Conservation (phyloP, 768 basidiomycete species). For the Xerocomellus chrysenteron region DNA sequence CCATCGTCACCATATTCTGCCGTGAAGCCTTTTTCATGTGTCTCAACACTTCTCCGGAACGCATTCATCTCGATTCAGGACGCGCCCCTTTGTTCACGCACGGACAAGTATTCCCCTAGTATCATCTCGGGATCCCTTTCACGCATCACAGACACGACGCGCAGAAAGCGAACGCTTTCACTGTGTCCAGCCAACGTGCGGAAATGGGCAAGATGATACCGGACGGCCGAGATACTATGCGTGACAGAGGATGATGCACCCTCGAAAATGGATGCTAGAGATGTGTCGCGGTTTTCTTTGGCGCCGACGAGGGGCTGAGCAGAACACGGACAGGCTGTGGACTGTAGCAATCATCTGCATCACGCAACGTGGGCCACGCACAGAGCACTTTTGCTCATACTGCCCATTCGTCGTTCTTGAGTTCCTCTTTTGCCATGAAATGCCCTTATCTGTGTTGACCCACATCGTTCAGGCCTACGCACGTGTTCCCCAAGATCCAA, state of each 20-base stretch:
- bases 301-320: conserved; percentile 35
- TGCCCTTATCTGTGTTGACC: conserved; percentile 20
- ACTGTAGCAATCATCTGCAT: conserved; percentile 2
- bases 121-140: conserved; percentile 53
- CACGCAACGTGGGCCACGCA: conserved; percentile 33
- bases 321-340: conserved; percentile 37
- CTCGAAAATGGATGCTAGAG: conserved; percentile 39
- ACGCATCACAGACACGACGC: conserved; percentile 15
- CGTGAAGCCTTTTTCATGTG: conserved; percentile 38
- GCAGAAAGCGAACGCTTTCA: conserved; percentile 29
- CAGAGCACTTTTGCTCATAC: conserved; percentile 29
- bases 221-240: conserved; percentile 45
- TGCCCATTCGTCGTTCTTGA: conserved; percentile 33
- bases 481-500: conserved; percentile 41
- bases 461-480: conserved; percentile 35
- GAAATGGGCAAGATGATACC: conserved; percentile 48
- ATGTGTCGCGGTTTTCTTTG: conserved; percentile 45
- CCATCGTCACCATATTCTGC: conserved; percentile 28
- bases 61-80: conserved; percentile 33
- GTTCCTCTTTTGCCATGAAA: conserved; percentile 7
- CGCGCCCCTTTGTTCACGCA: conserved; percentile 20
- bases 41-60: conserved; percentile 55
- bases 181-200: conserved; percentile 19
- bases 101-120: conserved; percentile 49
- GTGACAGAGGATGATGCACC: conserved; percentile 9